Base-by-base conservation (phyloP, 106 monocot species). In the Dendrobium chrysotoxum region DNA sequence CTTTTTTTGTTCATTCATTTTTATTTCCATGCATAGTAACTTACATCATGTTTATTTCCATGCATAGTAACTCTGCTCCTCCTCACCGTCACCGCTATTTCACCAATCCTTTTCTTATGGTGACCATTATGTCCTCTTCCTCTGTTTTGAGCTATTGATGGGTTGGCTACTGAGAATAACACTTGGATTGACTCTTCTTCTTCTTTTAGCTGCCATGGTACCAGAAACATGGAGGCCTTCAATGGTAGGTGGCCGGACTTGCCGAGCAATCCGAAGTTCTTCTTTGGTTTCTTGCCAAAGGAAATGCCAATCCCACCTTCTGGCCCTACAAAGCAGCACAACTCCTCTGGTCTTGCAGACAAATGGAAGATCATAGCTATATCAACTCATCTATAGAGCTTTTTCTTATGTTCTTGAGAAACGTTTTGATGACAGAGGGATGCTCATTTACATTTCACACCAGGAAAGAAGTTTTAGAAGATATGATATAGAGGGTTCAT, bases 231-330 rank as follows among this genome's bases (percentile, higher is more conserved):
- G 74, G 50, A 81, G 23, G 54, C 18, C 12, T 55, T 54, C 13
- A 75, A 40, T 28, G 31, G 26, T 26, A 42, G 42, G 61, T 0
- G 23, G 58, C 20, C 42, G 2, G 5, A 23, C 18, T 4, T 13
- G 40, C 53, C 21, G 75, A 75, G n/a, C 15, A 68, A 31, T 55
- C 35, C 74, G 2, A 28, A 54, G 2, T 23, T 28, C 70, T 81
- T 81, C 75, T 23, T 55, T 30, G 57, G 74, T 13, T 68, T 81
- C 31, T 75, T 74, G 53, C 73, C 81, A 20, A 73, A 44, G 20
- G 74, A 54, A 50, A 55, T 81, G 55, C 81, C 74, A 7, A 25
- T 81, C 50, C 81, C 81, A 7, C 81, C 81, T 54, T 81, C 74
- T n/a, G 81, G 81, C 0, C 81, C 81, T 0, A 53, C 81, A 15